Conservation (phyloP, 2,329 filamentous ascomycete species). For the Epichloe brachyelytri region DNA sequence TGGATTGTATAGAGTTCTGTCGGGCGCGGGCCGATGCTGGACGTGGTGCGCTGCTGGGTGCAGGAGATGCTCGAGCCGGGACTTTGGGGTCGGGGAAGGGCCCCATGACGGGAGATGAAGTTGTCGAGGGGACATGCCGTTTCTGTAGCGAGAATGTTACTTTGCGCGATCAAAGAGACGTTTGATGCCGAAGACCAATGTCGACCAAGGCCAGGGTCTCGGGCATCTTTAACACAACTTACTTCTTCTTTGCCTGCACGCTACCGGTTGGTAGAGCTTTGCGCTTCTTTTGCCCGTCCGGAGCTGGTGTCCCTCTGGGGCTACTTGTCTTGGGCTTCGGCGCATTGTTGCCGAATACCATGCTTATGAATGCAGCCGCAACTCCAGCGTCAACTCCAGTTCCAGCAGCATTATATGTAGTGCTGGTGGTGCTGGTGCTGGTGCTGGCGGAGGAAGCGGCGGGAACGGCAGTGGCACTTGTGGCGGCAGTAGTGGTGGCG, state of each 20-base stretch:
- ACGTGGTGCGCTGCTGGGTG: slow-evolving; percentile 40
- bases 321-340: slow-evolving; percentile 49
- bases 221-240: slow-evolving; percentile 18
- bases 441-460: background rate
- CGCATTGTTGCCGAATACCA: slow-evolving; percentile 35
- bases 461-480: background rate
- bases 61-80: slow-evolving; percentile 43
- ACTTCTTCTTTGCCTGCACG: slow-evolving; percentile 69
- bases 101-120: slow-evolving; percentile 63
- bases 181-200: background rate
- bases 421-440: background rate
- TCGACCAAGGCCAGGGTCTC: background rate
- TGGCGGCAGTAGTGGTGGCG: background rate
- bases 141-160: slow-evolving; percentile 13
- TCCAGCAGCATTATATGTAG: background rate
- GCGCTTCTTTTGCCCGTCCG: slow-evolving; percentile 59
- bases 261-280: slow-evolving; percentile 54
- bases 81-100: slow-evolving; percentile 51
- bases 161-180: background rate
- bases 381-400: background rate
- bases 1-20: slow-evolving; percentile 59
- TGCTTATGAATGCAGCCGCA: slow-evolving; percentile 42
- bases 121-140: slow-evolving; percentile 51
- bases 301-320: slow-evolving; percentile 54
- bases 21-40: slow-evolving; percentile 59